A percentile compares a stretch with the other conserved stretches of the same genome.
Conservation (phyloP, 306 rosid genomes). For the Rosa persica region DNA sequence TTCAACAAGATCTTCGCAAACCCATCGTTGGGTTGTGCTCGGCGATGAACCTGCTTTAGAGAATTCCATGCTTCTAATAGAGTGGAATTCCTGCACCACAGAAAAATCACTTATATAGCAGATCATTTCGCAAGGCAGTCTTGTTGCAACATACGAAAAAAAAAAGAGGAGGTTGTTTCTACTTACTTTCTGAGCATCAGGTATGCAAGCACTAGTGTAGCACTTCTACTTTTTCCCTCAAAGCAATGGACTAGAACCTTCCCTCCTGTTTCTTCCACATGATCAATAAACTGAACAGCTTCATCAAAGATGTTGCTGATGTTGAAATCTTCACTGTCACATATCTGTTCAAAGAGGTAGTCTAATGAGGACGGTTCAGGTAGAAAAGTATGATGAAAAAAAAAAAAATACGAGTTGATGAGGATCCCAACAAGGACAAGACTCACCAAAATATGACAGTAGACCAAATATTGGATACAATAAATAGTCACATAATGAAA, state of each 20-base stretch:
- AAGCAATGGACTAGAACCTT: conserved; percentile 91
- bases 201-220: conserved; percentile 85
- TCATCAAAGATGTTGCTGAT: conserved; percentile 79
- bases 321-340: conserved; percentile 68
- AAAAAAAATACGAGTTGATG: not conserved
- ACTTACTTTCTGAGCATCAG: conserved; percentile 91
- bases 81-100: conserved; percentile 58
- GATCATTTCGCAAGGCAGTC: not conserved
- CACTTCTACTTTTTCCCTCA: conserved; percentile 97
- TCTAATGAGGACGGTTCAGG: conserved; percentile 18
- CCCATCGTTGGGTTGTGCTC: conserved; percentile 95
- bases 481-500: not conserved
- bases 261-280: conserved; percentile 68
- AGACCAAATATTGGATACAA: not conserved
- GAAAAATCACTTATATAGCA: conserved; percentile 13
- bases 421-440: not conserved
- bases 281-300: conserved; percentile 65
- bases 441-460: not conserved
- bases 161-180: not conserved
- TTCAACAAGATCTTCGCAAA: conserved; percentile 61
- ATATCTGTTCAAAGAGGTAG: conserved; percentile 47
- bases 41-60: conserved; percentile 76
- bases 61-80: conserved; percentile 77
- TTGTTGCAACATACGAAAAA: not conserved
- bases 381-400: not conserved